phyloP scores from a whole-genome alignment of 2,329 filamentous ascomycete genomes.

The Botryotinia narcissicola region DNA sequence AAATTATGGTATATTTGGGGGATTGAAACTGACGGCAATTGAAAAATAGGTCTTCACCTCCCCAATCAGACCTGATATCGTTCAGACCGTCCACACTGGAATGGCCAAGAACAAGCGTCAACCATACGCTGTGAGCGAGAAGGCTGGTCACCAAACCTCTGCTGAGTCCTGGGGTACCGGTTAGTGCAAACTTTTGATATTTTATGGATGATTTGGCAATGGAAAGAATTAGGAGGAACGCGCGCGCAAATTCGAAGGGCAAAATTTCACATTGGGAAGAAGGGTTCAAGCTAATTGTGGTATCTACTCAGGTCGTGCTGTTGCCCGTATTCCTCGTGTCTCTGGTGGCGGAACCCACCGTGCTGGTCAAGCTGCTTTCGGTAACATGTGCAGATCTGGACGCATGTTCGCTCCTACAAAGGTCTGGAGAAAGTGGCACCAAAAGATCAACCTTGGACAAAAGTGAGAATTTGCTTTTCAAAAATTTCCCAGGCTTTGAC shows the following conservation, averaged over 20 bases:
- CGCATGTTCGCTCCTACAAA: conserved; percentile 99
- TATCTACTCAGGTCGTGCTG: conserved; percentile 74
- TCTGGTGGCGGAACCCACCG: conserved; percentile 99
- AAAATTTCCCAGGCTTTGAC: conserved; percentile 28
- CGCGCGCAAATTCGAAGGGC: background rate
- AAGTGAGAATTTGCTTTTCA: conserved; percentile 57
- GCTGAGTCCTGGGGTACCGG: conserved; percentile 99
- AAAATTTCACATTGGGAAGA: background rate
- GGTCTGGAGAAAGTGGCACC: conserved; percentile 99
- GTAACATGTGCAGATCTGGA: conserved; percentile 99
- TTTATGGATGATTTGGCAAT: conserved; percentile 9
- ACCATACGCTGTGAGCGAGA: conserved; percentile 99
- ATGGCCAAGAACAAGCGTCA: conserved; percentile 99
- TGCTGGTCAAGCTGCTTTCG: conserved; percentile 99
- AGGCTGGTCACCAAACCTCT: conserved; percentile 99
- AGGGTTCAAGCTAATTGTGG: conserved; percentile 26
- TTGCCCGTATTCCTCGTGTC: conserved; percentile 99
- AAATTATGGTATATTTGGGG: conserved; percentile 6
- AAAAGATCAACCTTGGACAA: conserved; percentile 99
- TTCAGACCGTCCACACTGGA: conserved; percentile 92
- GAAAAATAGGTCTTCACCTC: conserved; percentile 74
- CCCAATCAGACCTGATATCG: conserved; percentile 98
- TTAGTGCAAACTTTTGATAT: conserved; percentile 52
- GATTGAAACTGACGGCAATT: conserved; percentile 29
- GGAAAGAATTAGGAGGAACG: background rate